Evolutionary conservation across 2,329 filamentous ascomycete species (phyloP), one percentile per base, ranked within the genome.

Genomic region (Fusarium gaditjirri): DNA sequence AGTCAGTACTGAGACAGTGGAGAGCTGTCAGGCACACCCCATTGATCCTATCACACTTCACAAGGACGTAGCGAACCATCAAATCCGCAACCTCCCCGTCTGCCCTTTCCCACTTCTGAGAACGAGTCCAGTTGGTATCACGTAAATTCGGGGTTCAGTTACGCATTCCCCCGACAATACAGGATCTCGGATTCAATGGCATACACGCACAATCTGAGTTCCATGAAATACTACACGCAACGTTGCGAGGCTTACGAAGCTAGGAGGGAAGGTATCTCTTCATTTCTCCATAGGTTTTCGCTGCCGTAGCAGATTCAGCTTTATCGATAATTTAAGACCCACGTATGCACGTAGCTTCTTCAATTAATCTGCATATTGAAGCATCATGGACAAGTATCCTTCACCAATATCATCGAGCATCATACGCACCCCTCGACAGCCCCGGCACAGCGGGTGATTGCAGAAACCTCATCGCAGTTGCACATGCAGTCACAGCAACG

Each of bases 381-480:
- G n/a, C 17, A 5, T 35, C 17, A 21, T 25, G 25, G n/a, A 25
- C 3, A 6, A 8, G 47, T 33, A 21, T 14, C 6, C 47, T 25
- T 50, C 12, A 14, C 49, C 4, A 41, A 27, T 8, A 38, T 27
- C 23, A n/a, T 41, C 10, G 13, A n/a, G 23, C 35, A 27, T n/a
- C 23, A 36, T 16, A 13, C 13, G n/a, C 33, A 29, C 33, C 33
- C 33, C 19, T 31, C 19, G 27, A 47, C 27, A n/a, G 25, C 16
- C n/a, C 31, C 13, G 21, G 13, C 19, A 16, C 27, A 33, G 21
- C 27, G 50, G 35, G 6, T 29, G 36, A 31, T 43, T 55, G 52
- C 38, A 55, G 38, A 42, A 54, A 16, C 25, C 38, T 25, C 27
- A 55, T 55, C 52, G 27, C 5, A 11, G n/a, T 39, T 53, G 25